Conservation (phyloP, 2,329 filamentous ascomycete species). For the Parascedosporium putredinis region DNA sequence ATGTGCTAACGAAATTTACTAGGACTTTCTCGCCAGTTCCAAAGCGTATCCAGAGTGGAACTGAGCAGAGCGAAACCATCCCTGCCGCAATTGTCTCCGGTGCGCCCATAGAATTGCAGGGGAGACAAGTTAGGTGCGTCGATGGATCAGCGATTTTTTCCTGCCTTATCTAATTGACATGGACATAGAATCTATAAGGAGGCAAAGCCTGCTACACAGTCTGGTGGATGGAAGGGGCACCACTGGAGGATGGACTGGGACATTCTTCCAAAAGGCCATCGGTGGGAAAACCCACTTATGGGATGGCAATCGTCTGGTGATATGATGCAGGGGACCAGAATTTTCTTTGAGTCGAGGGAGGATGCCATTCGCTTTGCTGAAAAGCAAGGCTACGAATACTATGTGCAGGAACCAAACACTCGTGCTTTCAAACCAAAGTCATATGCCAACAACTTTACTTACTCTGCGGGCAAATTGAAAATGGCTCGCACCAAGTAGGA, state of each 20-base stretch:
- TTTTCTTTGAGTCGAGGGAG: slow-evolving; percentile 88
- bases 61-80: slow-evolving; percentile 63
- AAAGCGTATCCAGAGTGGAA: slow-evolving; percentile 81
- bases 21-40: slow-evolving; percentile 83
- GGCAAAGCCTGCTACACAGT: slow-evolving; percentile 91
- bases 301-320: slow-evolving; percentile 97
- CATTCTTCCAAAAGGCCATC: slow-evolving; percentile 77
- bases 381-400: slow-evolving; percentile 99
- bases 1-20: slow-evolving; percentile 9
- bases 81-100: slow-evolving; percentile 83
- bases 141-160: not conserved
- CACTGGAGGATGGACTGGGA: slow-evolving; percentile 99
- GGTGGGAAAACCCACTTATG: slow-evolving; percentile 98
- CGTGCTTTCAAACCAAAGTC: slow-evolving; percentile 82
- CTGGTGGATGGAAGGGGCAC: slow-evolving; percentile 72
- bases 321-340: slow-evolving; percentile 84
- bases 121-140: slow-evolving; percentile 78
- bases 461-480: slow-evolving; percentile 79
- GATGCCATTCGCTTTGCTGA: slow-evolving; percentile 91
- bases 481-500: slow-evolving; percentile 68
- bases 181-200: slow-evolving; percentile 92
- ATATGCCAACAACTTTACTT: slow-evolving; percentile 93
- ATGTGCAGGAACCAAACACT: slow-evolving; percentile 91
- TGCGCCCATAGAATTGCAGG: slow-evolving; percentile 87
- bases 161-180: too few species aligned